Conservation (phyloP, 441 rosid genomes). For the Metrosideros polymorpha region DNA sequence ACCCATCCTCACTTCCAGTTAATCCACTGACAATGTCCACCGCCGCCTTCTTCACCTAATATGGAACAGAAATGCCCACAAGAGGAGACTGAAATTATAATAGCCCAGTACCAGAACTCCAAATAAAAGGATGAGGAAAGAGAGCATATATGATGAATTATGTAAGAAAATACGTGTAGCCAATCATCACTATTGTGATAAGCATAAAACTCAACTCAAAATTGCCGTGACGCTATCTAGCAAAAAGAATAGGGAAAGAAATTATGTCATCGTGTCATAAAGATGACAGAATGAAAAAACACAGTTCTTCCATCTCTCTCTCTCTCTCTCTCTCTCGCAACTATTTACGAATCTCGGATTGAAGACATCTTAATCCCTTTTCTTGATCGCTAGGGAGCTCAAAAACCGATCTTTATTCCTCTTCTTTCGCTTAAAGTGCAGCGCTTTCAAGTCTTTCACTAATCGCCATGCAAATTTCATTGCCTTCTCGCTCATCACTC, state of each 20-base stretch:
- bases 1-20: conserved; percentile 82
- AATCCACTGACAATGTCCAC: conserved; percentile 72
- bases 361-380: neutral
- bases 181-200: neutral
- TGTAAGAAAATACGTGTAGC: neutral
- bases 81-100: neutral
- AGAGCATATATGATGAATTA: neutral
- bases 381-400: neutral
- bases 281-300: neutral
- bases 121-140: neutral
- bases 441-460: neutral
- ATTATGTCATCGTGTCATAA: neutral
- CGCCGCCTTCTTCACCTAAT: conserved; percentile 81
- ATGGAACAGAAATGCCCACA: neutral
- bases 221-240: neutral
- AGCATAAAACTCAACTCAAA: neutral
- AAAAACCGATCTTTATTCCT: neutral
- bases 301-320: neutral
- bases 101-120: neutral
- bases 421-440: neutral
- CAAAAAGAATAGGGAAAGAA: neutral
- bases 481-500: neutral
- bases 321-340: neutral
- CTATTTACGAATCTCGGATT: no score
- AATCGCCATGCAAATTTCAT: neutral